Percentiles rank a stretch among this genome's conserved stretches.
Conservation (phyloP, 2,329 filamentous ascomycete species). For the Pseudocercospora musae region DNA sequence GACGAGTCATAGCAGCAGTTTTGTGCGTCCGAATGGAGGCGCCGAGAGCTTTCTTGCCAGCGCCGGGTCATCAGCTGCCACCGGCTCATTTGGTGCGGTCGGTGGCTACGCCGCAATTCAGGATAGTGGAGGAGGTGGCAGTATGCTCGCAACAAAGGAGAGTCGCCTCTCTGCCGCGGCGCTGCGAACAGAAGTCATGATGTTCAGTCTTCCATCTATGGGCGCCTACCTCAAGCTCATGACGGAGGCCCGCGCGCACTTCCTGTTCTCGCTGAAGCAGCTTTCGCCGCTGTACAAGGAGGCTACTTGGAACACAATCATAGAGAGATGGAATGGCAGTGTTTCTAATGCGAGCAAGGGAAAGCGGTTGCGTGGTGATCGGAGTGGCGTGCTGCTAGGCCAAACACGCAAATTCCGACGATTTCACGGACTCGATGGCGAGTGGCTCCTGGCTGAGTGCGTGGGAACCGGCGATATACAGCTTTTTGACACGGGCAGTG, state of each 20-base stretch:
- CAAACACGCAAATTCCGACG: conserved; percentile 67
- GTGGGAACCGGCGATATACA: conserved; percentile 68
- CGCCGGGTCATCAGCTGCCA: conserved; percentile 60
- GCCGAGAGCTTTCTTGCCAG: conserved; percentile 53
- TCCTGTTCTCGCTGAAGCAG: conserved; percentile 57
- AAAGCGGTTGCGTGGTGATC: conserved; percentile 56
- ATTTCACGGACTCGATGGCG: conserved; percentile 66
- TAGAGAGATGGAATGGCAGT: conserved; percentile 69
- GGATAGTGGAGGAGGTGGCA: conserved; percentile 57
- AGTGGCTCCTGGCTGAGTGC: conserved; percentile 69
- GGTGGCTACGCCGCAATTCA: conserved; percentile 66
- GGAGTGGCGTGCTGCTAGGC: conserved; percentile 56
- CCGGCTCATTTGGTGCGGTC: conserved; percentile 66
- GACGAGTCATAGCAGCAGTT: conserved; percentile 38
- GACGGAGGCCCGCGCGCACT: conserved; percentile 58
- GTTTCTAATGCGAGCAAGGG: conserved; percentile 48
- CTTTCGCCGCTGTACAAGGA: conserved; percentile 58
- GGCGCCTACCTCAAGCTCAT: conserved; percentile 66
- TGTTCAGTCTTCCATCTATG: conserved; percentile 63
- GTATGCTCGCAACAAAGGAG: conserved; percentile 32
- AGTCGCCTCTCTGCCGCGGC: conserved; percentile 14
- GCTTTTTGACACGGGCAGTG: conserved; percentile 70
- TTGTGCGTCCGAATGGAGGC: conserved; percentile 42
- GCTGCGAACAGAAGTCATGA: conserved; percentile 34
- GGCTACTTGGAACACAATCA: conserved; percentile 58